Evolutionary conservation across 768 basidiomycete species (phyloP), one percentile per base, ranked within the genome.

Genomic region (Leccinum obscurum): DNA sequence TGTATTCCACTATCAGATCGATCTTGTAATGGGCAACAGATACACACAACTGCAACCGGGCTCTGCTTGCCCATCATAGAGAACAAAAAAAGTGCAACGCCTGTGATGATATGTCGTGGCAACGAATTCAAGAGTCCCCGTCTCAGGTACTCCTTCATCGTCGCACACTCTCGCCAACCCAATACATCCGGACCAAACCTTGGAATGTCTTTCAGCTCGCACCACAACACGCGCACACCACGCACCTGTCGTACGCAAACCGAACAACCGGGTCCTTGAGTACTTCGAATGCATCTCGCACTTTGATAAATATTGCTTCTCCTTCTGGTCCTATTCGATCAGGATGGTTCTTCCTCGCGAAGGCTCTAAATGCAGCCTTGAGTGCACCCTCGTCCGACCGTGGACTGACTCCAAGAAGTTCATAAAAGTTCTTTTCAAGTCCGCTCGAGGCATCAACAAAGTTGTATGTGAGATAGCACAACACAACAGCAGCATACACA

Each of bases 191-290:
- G 86, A 0, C 93, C 93, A 67, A 94, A 95, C 62, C 91, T 92
- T 65, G 26, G 26, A 50, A 48, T 26, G 2, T 24, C 53, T 44
- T 26, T 54, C 24, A 56, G 30, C 11, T 20, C 6, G 24, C 52
- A 24, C 10, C 41, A 20, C 41, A 20, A 20, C n/a, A 44, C 4
- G 4, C 10, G 3, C n/a, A 53, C 14, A 52, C 0, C 20, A 70
- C 83, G 55, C 65, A 90, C 88, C 92, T 81, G 68, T 95, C 93
- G 70, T 95, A 95, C 0, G 92, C 93, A 77, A 93, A 94, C 53
- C 92, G 75, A 50, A 85, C 85, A 9, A 83, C 78, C 3, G 93
- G 92, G 64, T 92, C 81, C 70, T 87, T 91, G 28, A 95, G 72
- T 2, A 88, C 86, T 63, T 95, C 92, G 63, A 85, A 93, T 35